These are phyloP conservation scores for Alternaria arborescens DNA, from an alignment of 2,329 filamentous ascomycete genomes.

Conservation along the genomic window DNA sequence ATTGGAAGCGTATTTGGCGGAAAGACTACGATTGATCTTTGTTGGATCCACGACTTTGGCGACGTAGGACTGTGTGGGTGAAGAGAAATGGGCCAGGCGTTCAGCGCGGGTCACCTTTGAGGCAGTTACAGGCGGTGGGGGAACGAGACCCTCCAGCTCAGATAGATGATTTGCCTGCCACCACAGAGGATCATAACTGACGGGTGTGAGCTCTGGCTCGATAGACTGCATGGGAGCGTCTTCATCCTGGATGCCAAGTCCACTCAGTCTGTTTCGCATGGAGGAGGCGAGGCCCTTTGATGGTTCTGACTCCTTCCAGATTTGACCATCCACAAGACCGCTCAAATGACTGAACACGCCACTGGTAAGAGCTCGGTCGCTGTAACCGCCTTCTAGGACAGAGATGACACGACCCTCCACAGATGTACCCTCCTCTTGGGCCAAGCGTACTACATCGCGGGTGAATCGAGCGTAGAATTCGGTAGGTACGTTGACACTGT, in stretches of 20 bases:
- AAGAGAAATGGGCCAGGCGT: conserved; percentile 77
- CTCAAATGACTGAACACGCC: conserved; percentile 90
- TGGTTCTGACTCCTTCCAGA: conserved; percentile 39
- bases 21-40: conserved; percentile 70
- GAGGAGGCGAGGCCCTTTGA: conserved; percentile 63
- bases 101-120: conserved; percentile 69
- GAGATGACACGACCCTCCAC: conserved; percentile 89
- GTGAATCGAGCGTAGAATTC: conserved; percentile 95
- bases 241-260: conserved; percentile 46
- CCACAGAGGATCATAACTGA: conserved; percentile 54
- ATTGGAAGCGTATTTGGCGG: conserved; percentile 54
- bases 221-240: conserved; percentile 26
- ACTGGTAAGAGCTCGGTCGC: conserved; percentile 86
- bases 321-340: conserved; percentile 72
- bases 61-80: conserved; percentile 86
- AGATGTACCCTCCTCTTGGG: conserved; percentile 78
- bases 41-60: conserved; percentile 78
- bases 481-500: conserved; percentile 94
- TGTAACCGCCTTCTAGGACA: conserved; percentile 95
- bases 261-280: conserved; percentile 63
- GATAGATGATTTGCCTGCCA: conserved; percentile 51
- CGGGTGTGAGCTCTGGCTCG: conserved; percentile 28
- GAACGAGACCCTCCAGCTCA: conserved; percentile 46
- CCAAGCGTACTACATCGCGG: conserved; percentile 81
- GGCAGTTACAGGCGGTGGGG: conserved; percentile 47